These are phyloP conservation scores for Paraglomus brasilianum DNA, from an alignment of 192 early-diverging fungal species.

Conservation along the genomic window DNA sequence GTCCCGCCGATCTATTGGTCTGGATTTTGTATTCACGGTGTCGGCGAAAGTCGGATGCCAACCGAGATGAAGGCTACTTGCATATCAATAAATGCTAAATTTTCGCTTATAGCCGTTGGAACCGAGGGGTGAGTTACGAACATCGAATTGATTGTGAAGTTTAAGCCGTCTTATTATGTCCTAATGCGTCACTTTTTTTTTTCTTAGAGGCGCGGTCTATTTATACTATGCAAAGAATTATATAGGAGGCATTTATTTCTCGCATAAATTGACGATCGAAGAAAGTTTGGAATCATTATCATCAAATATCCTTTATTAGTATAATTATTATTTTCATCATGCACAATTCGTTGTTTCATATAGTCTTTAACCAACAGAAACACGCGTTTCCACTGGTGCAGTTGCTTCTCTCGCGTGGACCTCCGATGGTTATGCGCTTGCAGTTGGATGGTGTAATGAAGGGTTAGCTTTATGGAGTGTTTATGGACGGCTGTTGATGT, in stretches of 20 bases:
- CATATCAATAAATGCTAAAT: conserved; percentile 67
- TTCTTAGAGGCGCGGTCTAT: conserved; percentile 49
- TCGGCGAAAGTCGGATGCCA: conserved; percentile 39
- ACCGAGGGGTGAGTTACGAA: conserved; percentile 45
- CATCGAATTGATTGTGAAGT: too few species aligned
- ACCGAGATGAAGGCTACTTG: conserved; percentile 47
- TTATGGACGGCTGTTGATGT: conserved; percentile 63
- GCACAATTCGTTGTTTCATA: background rate
- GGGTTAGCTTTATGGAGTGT: conserved; percentile 80
- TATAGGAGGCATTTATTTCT: conserved; percentile 41
- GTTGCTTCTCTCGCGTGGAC: conserved; percentile 68
- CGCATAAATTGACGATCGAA: conserved; percentile 44
- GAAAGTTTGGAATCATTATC: conserved; percentile 24
- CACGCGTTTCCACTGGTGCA: conserved; percentile 32
- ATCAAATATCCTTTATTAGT: conserved; percentile 28
- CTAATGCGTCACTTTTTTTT: background rate
- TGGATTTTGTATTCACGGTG: conserved; percentile 53
- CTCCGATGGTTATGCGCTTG: conserved; percentile 69
- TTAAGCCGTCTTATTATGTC: too few species aligned
- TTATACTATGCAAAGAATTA: conserved; percentile 57
- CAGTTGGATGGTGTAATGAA: conserved; percentile 61
- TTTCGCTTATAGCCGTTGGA: conserved; percentile 71
- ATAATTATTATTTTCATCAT: background rate
- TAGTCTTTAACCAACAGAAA: conserved; percentile 15
- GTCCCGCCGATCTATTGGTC: conserved; percentile 38